Percentiles rank a stretch among this genome's conserved stretches.
phyloP scores from a whole-genome alignment of 176 grass and related monocot genomes.

The Phragmites australis region DNA sequence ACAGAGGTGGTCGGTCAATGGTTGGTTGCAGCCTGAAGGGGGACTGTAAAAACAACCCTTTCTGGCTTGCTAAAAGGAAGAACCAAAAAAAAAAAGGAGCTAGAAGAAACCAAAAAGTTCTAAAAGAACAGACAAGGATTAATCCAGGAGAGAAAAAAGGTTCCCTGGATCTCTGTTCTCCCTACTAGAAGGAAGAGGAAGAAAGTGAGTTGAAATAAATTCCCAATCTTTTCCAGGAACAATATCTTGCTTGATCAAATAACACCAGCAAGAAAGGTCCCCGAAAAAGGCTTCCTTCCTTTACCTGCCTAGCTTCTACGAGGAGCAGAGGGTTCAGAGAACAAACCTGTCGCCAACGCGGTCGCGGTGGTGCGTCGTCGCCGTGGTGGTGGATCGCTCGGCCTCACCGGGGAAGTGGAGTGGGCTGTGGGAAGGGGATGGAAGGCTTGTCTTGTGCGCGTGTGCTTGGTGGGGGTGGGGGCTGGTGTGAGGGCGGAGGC shows the following conservation, averaged over 20 bases:
- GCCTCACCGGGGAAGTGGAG: constrained; percentile 60
- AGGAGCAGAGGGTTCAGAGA: constrained; percentile 42
- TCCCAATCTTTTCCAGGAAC: neutral
- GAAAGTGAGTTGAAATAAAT: constrained; percentile 18
- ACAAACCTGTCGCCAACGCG: constrained; percentile 47
- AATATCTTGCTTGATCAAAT: constrained; percentile 34
- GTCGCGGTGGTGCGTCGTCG: constrained; percentile 19
- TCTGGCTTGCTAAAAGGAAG: constrained; percentile 24
- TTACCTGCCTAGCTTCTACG: constrained; percentile 8
- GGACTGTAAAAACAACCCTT: constrained; percentile 67
- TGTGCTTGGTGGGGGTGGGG: neutral
- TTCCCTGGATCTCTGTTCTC: constrained; percentile 75
- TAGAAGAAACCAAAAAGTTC: neutral
- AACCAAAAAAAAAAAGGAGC: constrained; percentile 12
- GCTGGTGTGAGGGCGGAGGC: constrained; percentile 27
- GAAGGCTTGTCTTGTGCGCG: constrained; percentile 16
- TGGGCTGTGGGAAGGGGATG: constrained; percentile 15
- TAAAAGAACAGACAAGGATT: constrained; percentile 36
- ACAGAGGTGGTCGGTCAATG: constrained; percentile 40
- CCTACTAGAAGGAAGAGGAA: constrained; percentile 6
- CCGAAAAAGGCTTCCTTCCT: neutral
- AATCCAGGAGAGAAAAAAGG: constrained; percentile 67
- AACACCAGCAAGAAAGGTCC: constrained; percentile 24
- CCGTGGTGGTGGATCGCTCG: constrained; percentile 48
- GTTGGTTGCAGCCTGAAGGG: constrained; percentile 35